These are phyloP conservation scores for Penicillium palitans DNA, from an alignment of 2,329 filamentous ascomycete genomes.

Conservation along the genomic window DNA sequence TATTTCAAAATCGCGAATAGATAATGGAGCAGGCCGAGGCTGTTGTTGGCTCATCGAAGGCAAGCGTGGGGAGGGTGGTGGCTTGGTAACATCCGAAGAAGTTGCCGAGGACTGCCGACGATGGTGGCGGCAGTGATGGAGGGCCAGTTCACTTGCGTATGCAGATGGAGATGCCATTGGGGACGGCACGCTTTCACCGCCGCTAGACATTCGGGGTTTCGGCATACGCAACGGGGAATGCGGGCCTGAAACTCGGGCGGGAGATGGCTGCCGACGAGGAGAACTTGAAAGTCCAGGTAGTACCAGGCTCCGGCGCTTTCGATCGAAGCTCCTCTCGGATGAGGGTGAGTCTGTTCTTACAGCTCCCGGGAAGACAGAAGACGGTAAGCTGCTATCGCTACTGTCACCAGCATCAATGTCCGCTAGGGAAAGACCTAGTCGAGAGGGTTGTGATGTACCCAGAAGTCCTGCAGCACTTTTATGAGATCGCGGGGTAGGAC, in stretches of 20 bases:
- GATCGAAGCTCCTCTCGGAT: slow-evolving; percentile 81
- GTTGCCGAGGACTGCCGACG: slow-evolving; percentile 88
- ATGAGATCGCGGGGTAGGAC: slow-evolving; percentile 85
- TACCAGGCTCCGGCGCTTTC: slow-evolving; percentile 83
- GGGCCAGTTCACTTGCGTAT: slow-evolving; percentile 68
- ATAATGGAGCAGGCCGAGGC: slow-evolving; percentile 84
- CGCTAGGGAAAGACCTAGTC: slow-evolving; percentile 74
- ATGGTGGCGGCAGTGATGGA: slow-evolving; percentile 63
- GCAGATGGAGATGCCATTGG: slow-evolving; percentile 89
- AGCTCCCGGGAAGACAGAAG: slow-evolving; percentile 70
- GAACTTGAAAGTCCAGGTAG: slow-evolving; percentile 72
- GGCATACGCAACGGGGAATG: slow-evolving; percentile 83
- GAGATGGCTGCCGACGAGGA: slow-evolving; percentile 83
- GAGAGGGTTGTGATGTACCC: slow-evolving; percentile 60
- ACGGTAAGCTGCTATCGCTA: slow-evolving; percentile 85
- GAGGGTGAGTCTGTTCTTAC: slow-evolving; percentile 84
- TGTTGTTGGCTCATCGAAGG: slow-evolving; percentile 72
- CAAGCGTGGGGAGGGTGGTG: slow-evolving; percentile 79
- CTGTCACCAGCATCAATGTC: slow-evolving; percentile 79
- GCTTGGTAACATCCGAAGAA: slow-evolving; percentile 67
- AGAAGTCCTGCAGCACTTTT: slow-evolving; percentile 60
- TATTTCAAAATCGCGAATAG: slow-evolving; percentile 98
- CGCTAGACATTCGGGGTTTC: slow-evolving; percentile 69
- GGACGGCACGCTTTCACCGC: slow-evolving; percentile 63
- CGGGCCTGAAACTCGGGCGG: slow-evolving; percentile 70